Percentiles rank a stretch among this genome's conserved stretches.
Evolutionary conservation across 306 rosid genomes (phyloP).

Genomic region (Neltuma alba): DNA sequence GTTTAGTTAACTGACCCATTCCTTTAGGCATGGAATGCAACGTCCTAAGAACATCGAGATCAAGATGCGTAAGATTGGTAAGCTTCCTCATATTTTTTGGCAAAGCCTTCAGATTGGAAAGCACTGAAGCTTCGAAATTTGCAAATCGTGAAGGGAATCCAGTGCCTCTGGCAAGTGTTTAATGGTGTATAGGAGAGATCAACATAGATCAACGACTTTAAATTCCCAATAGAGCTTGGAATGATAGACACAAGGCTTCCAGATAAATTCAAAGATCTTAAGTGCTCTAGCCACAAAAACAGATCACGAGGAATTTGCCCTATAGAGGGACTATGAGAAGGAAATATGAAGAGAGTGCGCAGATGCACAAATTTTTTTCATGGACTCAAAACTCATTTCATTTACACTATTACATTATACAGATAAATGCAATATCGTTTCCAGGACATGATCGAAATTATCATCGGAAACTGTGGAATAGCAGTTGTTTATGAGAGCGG

Average conservation of each 20-base stretch:
- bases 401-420: background rate
- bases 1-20: conserved; percentile 28
- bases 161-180: conserved; percentile 25
- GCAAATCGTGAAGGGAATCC: conserved; percentile 6
- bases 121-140: conserved; percentile 19
- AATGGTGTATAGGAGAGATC: conserved; percentile 28
- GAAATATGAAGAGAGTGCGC: conserved; percentile 8
- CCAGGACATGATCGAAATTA: background rate
- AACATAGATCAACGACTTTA: background rate
- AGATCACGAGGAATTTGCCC: conserved; percentile 21
- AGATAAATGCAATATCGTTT: conserved; percentile 18
- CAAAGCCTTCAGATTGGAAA: conserved; percentile 9
- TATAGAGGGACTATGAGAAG: background rate
- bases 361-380: background rate
- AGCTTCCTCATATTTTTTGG: conserved; percentile 33
- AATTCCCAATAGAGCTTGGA: conserved; percentile 36
- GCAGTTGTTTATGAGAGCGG: background rate
- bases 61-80: conserved; percentile 30
- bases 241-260: conserved; percentile 7
- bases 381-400: background rate
- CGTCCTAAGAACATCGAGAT: conserved; percentile 20
- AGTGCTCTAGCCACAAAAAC: conserved; percentile 12
- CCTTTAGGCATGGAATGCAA: conserved; percentile 13
- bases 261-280: conserved; percentile 23
- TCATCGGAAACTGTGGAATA: background rate